Evolutionary conservation across 257 asterid genomes (phyloP), one percentile per base, ranked within the genome.

Genomic region (Solanum gandarillasii): DNA sequence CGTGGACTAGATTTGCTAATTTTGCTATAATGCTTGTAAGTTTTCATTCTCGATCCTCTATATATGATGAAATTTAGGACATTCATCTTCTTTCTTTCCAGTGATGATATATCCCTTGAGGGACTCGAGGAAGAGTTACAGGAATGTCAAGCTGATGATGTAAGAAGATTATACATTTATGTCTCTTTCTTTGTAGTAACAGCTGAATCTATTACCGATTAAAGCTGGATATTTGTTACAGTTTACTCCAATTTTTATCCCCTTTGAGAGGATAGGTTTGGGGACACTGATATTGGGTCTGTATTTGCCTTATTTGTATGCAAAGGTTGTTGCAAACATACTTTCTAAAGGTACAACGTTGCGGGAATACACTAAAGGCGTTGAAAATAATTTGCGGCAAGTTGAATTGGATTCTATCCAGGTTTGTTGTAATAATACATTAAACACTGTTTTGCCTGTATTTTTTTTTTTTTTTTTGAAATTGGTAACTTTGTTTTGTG

Each of bases 41-140:
- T 79, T 23, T 79, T 79, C 67, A 79, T 79, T 43, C 39, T 43
- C 16, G 35, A 79, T 27, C 38, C 16, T 14, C 65, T 43, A 43
- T 79, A 8, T 73, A 86, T 31, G 20, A 55, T 67, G 73, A 62
- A 86, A 72, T 48, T 71, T 21, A 48, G 31, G 85, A 82, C 73
- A 52, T 86, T 86, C 29, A 12, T 86, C 36, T 43, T 71, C 48
- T 32, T 73, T 35, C 68, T 48, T 75, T 73, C 39, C 70, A 97
- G 99, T 86, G 98, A 94, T 89, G 99, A 94, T 91, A 90, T 95
- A 87, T 95, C 99, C 39, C 93, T 97, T 83, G 96, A 97, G 87
- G 99, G 99, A 88, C 93, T 97, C 18, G 98, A 95, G 90, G 95
- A 96, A 89, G 99, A 96, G 90, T 98, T 97, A 68, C 93, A 95